Evolutionary conservation across 73 alveolate genomes (phyloP).

Genomic region (Tetrahymena elliotti): DNA sequence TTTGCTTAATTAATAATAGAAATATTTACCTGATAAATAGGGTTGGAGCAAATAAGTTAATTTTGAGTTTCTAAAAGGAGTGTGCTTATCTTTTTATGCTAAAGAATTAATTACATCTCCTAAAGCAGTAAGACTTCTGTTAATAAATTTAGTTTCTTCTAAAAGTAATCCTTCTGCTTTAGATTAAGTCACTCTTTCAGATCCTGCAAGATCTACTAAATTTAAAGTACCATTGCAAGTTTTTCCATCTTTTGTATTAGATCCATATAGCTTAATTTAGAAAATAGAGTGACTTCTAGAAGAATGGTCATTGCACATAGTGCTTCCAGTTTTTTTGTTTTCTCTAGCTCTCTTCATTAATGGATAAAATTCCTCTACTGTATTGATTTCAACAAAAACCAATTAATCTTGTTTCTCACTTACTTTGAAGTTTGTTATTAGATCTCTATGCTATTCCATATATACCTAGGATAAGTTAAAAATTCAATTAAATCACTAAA

Average conservation of each 20-base stretch:
- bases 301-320: slow-evolving; percentile 74
- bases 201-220: slow-evolving; percentile 66
- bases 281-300: slow-evolving; percentile 90
- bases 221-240: slow-evolving; percentile 70
- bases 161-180: slow-evolving; percentile 66
- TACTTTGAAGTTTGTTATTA: slow-evolving; percentile 15
- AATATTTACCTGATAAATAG: slow-evolving; percentile 83
- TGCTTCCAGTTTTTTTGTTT: slow-evolving; percentile 62
- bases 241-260: slow-evolving; percentile 3
- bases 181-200: slow-evolving; percentile 82
- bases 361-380: background rate
- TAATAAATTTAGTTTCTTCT: slow-evolving; percentile 66
- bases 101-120: slow-evolving; percentile 81
- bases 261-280: slow-evolving; percentile 60
- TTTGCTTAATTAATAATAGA: background rate
- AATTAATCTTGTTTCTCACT: slow-evolving; percentile 9
- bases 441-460: slow-evolving; percentile 18
- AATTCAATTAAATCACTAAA: background rate
- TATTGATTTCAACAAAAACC: slow-evolving; percentile 2
- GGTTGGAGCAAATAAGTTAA: slow-evolving; percentile 73
- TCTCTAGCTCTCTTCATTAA: slow-evolving; percentile 12
- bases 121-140: slow-evolving; percentile 56
- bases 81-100: slow-evolving; percentile 60
- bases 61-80: slow-evolving; percentile 80
- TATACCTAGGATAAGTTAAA: background rate